Conservation (phyloP, 495 filamentous ascomycete species). For the Trichocladium antarcticum region DNA sequence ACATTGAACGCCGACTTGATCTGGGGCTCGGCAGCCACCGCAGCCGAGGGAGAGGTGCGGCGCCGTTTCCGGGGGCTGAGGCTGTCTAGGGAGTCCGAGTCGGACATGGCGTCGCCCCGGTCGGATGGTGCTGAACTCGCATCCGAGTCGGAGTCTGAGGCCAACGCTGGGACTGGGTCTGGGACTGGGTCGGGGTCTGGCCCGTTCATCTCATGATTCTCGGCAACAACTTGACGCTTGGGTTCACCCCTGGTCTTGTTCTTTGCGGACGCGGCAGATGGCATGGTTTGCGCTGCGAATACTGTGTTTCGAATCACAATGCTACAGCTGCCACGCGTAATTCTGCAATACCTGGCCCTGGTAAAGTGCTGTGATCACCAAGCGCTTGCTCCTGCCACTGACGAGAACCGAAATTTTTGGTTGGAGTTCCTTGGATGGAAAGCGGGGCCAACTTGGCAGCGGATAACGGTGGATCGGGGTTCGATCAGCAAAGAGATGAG, state of each 20-base stretch:
- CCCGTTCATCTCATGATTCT: neutral
- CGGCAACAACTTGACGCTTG: neutral
- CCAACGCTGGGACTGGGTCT: neutral
- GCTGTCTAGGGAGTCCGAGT: constrained; percentile 39
- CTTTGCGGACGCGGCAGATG: constrained; percentile 11
- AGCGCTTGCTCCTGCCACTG: neutral
- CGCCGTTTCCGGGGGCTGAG: constrained; percentile 39
- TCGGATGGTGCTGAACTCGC: neutral
- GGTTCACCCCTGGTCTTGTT: neutral
- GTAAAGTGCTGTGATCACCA: too few species aligned
- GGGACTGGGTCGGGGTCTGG: neutral
- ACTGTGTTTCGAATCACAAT: too few species aligned
- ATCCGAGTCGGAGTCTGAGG: constrained; percentile 2
- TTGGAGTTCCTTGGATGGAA: neutral
- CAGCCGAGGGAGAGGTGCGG: constrained; percentile 25
- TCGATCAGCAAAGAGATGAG: neutral
- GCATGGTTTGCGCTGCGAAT: constrained; percentile 13
- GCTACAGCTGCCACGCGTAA: too few species aligned
- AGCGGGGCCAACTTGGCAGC: neutral
- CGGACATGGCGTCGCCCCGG: neutral
- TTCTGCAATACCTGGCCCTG: too few species aligned
- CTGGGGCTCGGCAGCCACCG: neutral
- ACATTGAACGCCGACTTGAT: constrained; percentile 28
- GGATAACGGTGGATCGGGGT: neutral
- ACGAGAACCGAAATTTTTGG: constrained; percentile 12